Base-by-base conservation (phyloP, 257 asterid genomes). In the Eustoma russellianum region DNA sequence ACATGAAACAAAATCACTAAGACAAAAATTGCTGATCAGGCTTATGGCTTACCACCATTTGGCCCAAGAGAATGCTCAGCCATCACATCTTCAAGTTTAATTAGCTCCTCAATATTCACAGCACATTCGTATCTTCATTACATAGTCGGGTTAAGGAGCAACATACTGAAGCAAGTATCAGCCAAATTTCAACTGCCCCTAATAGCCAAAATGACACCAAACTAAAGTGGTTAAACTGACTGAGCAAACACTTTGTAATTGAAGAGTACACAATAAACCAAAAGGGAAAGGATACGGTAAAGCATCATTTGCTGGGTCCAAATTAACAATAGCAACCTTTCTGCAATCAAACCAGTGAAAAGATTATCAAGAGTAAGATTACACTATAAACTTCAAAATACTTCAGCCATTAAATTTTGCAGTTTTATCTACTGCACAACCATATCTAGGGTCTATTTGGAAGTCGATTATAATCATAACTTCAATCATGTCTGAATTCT, bases 301-400 rank as follows among this genome's bases (percentile, higher is more conserved):
- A 54, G 94, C 56, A 72, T 92, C 98, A 69, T 88, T 85, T 30
- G 98, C 97, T 30, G 98, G 99, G 66, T 88, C 99, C 82, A 92
- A 71, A 69, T 92, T 88, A 70, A 92, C 75, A 68, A 85, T 83
- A 44, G 95, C 93, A 68, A 92, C 95, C 70, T 91, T 91, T 86
- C 98, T 91, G 95, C 83, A 74, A 53, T 16, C 55, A 60, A 55
- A 24, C 40, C 13, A 52, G 48, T 6, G 13, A 47, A 64, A 24
- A 55, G 8, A 28, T 60, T 34, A 40, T 15, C 5, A 38, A 38
- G 43, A 38, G 43, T 1, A 38, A 8, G 7, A 11, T 38, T 3
- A 7, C 43, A 38, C 43, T 38, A 38, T 5, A 38, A 38, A 38
- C 2, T 38, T 5, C 12, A 8, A 4, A 24, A 24, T 24, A 4